phyloP scores from a whole-genome alignment of 2,329 filamentous ascomycete genomes.

The Thyridium curvatum region DNA sequence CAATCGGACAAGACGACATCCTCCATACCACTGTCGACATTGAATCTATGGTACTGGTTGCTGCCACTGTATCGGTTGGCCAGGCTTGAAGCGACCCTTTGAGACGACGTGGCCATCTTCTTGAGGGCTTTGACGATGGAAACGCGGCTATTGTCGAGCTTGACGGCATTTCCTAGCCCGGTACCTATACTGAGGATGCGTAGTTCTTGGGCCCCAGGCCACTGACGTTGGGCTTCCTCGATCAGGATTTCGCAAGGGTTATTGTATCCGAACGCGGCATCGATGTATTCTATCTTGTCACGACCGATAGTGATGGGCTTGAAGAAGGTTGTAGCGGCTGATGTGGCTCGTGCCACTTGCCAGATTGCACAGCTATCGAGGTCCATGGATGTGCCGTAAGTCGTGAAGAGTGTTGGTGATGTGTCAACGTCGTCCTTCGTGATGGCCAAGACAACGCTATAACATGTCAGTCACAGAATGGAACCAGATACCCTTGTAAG shows the following conservation, averaged over 20 bases:
- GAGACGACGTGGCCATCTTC: slow-evolving; percentile 13
- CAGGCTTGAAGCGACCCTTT: slow-evolving; percentile 10
- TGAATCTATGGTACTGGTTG: slow-evolving; percentile 16
- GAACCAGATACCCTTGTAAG: slow-evolving; percentile 12
- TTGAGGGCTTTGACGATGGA: slow-evolving; percentile 13
- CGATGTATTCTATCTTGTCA: slow-evolving; percentile 18
- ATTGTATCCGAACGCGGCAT: slow-evolving; percentile 22
- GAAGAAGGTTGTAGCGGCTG: slow-evolving; percentile 17
- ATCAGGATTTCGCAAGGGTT: slow-evolving; percentile 22
- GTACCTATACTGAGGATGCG: slow-evolving; percentile 19
- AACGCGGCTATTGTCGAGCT: slow-evolving; percentile 7
- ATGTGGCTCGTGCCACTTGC: slow-evolving; percentile 16
- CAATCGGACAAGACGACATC: slow-evolving; percentile 17
- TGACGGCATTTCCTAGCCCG: slow-evolving; percentile 13
- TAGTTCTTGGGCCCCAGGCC: slow-evolving; percentile 7
- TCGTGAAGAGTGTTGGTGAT: slow-evolving; percentile 17
- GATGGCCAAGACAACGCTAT: slow-evolving; percentile 17
- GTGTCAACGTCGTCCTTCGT: slow-evolving; percentile 19
- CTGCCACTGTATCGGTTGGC: slow-evolving; percentile 8
- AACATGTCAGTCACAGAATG: slow-evolving; percentile 1
- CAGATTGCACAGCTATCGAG: slow-evolving; percentile 18
- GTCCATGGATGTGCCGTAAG: slow-evolving; percentile 14
- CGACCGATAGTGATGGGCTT: slow-evolving; percentile 18
- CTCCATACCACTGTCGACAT: slow-evolving; percentile 18
- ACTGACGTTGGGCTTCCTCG: slow-evolving; percentile 16